Evolutionary conservation across 2,329 filamentous ascomycete species (phyloP).

Genomic region (Penicillium rolfsii): DNA sequence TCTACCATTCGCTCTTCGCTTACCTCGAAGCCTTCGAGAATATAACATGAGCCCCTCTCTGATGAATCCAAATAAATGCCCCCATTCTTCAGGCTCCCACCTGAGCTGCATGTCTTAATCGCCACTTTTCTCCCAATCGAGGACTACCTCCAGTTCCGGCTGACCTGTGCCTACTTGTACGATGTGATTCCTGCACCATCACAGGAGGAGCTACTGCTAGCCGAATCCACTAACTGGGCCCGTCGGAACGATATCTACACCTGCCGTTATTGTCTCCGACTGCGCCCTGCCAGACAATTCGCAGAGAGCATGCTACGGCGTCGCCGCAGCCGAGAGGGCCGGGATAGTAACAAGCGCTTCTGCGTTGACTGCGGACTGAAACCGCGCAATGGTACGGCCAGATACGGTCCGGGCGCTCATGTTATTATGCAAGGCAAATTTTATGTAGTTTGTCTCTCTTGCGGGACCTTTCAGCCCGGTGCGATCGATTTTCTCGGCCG

Average conservation of each 20-base stretch:
- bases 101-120: constrained; percentile 38
- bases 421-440: constrained; percentile 24
- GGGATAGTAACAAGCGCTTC: constrained; percentile 30
- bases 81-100: constrained; percentile 32
- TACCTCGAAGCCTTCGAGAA: background rate
- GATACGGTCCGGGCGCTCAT: constrained; percentile 33
- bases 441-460: constrained; percentile 32
- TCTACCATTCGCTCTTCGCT: too few species aligned
- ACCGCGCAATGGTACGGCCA: constrained; percentile 26
- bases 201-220: constrained; percentile 30
- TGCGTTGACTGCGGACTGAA: constrained; percentile 35
- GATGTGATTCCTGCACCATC: constrained; percentile 25
- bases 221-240: constrained; percentile 30
- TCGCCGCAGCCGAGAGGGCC: constrained; percentile 23
- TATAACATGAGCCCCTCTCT: background rate
- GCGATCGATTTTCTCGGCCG: constrained; percentile 18
- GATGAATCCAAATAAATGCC: constrained; percentile 3
- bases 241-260: constrained; percentile 26
- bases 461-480: constrained; percentile 23
- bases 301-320: constrained; percentile 34
- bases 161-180: constrained; percentile 35
- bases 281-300: constrained; percentile 28
- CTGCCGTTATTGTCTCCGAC: constrained; percentile 36
- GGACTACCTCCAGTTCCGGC: constrained; percentile 30
- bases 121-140: constrained; percentile 30